Percentiles rank a stretch among this genome's conserved stretches.
These are phyloP conservation scores for Salvia hispanica DNA, from an alignment of 257 asterid species.

Conservation along the genomic window DNA sequence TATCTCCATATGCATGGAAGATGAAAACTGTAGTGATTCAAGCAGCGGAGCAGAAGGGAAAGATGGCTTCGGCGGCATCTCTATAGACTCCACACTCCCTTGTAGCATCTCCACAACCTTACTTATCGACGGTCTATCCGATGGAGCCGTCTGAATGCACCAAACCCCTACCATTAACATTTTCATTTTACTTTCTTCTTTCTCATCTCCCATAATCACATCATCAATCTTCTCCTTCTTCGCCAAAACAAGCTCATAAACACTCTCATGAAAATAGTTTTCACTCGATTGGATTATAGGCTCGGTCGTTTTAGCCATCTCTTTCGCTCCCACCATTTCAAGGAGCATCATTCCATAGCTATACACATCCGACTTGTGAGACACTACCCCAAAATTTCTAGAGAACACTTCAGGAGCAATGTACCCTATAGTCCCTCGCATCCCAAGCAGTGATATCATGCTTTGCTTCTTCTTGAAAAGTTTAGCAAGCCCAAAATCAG, in stretches of 20 bases:
- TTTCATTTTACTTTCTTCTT: conserved; percentile 44
- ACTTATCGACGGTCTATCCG: conserved; percentile 54
- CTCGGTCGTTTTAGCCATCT: background rate
- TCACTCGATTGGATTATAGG: conserved; percentile 33
- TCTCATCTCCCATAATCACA: conserved; percentile 25
- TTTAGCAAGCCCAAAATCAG: conserved; percentile 76
- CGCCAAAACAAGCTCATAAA: conserved; percentile 41
- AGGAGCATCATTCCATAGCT: conserved; percentile 73
- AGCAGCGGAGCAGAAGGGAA: background rate
- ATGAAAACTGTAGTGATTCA: background rate
- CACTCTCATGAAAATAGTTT: conserved; percentile 44
- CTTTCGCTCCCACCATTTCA: conserved; percentile 53
- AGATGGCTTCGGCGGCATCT: conserved; percentile 57
- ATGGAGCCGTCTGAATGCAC: conserved; percentile 65
- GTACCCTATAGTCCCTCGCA: conserved; percentile 46
- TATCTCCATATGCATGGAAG: background rate
- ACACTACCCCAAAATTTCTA: conserved; percentile 52
- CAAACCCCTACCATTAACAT: conserved; percentile 61
- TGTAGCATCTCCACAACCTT: conserved; percentile 64
- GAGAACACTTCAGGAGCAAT: conserved; percentile 46
- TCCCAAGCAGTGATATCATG: conserved; percentile 39
- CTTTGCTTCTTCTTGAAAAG: conserved; percentile 49
- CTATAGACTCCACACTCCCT: conserved; percentile 42
- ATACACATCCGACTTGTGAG: conserved; percentile 67
- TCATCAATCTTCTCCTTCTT: conserved; percentile 28